A percentile compares a stretch with the other conserved stretches of the same genome.
Conservation (phyloP, 306 rosid genomes). For the Bauhinia variegata region DNA sequence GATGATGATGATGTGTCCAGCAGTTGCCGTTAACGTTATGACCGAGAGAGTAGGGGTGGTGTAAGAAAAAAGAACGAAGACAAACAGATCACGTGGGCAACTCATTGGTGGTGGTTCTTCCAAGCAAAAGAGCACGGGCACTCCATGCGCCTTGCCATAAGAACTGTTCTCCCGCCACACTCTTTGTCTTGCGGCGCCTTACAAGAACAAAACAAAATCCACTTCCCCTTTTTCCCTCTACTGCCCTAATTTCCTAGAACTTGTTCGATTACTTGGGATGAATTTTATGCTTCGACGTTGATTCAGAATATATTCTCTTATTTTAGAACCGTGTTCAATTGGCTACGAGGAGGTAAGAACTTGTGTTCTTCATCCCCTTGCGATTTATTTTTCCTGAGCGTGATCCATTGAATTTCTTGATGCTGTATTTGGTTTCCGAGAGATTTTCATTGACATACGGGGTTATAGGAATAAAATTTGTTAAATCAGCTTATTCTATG, state of each 20-base stretch:
- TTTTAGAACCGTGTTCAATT: slow-evolving; percentile 7
- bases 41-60: no score
- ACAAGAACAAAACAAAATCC: not conserved
- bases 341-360: slow-evolving; percentile 18
- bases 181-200: not conserved
- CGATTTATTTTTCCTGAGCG: not conserved
- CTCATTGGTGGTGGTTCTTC: slow-evolving; percentile 31
- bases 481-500: not conserved
- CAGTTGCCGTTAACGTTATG: no score
- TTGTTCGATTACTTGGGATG: slow-evolving; percentile 22
- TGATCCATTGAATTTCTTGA: slow-evolving; percentile 22
- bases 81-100: slow-evolving; percentile 43
- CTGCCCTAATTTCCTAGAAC: slow-evolving; percentile 32
- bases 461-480: slow-evolving; percentile 5
- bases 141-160: slow-evolving; percentile 57
- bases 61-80: not conserved
- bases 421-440: slow-evolving; percentile 15
- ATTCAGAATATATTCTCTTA: slow-evolving; percentile 26
- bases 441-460: not conserved
- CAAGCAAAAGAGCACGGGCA: slow-evolving; percentile 23
- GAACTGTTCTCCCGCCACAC: slow-evolving; percentile 57
- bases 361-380: not conserved
- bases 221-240: slow-evolving; percentile 25
- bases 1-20: no score
- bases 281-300: not conserved